These are phyloP conservation scores for Cinnamomum chago DNA, from an alignment of 164 flowering plant genomes.

Conservation along the genomic window DNA sequence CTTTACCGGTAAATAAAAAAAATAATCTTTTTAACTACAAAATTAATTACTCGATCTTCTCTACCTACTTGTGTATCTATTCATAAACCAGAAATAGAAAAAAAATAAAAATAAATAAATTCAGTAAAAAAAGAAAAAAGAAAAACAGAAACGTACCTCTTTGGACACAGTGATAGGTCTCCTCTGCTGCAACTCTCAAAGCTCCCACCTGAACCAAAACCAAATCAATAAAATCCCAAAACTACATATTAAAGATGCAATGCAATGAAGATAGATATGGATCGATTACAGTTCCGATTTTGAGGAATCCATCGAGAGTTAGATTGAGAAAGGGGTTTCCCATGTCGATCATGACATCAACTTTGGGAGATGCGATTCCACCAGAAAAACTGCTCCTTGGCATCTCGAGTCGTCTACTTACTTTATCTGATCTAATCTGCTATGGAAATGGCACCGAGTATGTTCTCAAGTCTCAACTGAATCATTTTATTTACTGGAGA, in stretches of 20 bases:
- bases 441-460: too few species aligned
- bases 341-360: conserved; percentile 58
- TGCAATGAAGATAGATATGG: background rate
- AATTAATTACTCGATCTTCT: too few species aligned
- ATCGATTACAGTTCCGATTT: conserved; percentile 77
- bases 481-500: too few species aligned
- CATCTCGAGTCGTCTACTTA: too few species aligned
- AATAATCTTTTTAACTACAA: too few species aligned
- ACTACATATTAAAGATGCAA: background rate
- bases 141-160: conserved; percentile 29
- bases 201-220: conserved; percentile 53
- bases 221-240: background rate
- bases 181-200: conserved; percentile 56
- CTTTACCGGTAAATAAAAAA: too few species aligned
- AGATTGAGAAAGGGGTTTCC: conserved; percentile 73
- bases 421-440: too few species aligned
- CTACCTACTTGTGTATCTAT: too few species aligned
- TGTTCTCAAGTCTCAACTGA: too few species aligned
- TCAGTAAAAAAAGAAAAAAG: too few species aligned
- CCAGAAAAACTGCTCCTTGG: conserved; percentile 14
- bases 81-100: too few species aligned
- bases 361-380: conserved; percentile 40
- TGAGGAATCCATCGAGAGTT: conserved; percentile 82
- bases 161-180: conserved; percentile 35
- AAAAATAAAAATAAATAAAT: too few species aligned